phyloP scores from a whole-genome alignment of 345 rosid genomes.

The Cardiospermum halicacabum region DNA sequence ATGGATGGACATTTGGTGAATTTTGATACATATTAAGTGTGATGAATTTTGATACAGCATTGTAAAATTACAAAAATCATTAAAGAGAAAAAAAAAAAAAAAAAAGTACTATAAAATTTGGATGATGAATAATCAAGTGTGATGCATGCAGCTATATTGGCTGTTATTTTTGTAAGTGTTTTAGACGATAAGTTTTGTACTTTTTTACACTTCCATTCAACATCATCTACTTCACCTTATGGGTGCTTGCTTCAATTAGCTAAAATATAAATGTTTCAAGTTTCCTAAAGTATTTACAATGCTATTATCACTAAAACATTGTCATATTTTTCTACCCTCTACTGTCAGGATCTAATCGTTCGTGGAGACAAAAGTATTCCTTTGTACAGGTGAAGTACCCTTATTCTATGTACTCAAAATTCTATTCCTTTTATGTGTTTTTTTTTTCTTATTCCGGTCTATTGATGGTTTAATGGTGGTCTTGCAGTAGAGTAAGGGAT shows the following conservation, averaged over 20 bases:
- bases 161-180: background rate
- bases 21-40: background rate
- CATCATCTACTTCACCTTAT: background rate
- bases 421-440: background rate
- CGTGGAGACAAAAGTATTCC: conserved; percentile 88
- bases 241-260: background rate
- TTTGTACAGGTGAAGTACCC: conserved; percentile 70
- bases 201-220: background rate
- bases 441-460: background rate
- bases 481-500: conserved; percentile 82
- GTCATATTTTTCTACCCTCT: conserved; percentile 7
- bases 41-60: background rate
- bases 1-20: background rate
- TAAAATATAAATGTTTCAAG: background rate
- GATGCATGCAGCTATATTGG: background rate
- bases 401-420: conserved; percentile 8
- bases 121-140: background rate
- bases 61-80: too few relatives aligned
- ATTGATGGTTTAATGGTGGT: conserved; percentile 30
- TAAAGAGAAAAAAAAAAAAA: too few relatives aligned
- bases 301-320: background rate
- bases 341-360: conserved; percentile 67
- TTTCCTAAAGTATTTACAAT: background rate
- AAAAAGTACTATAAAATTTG: background rate
- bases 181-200: background rate